Evolutionary conservation across 1,284 basidiomycete species (phyloP).

Genomic region (Rhodofomes roseus): DNA sequence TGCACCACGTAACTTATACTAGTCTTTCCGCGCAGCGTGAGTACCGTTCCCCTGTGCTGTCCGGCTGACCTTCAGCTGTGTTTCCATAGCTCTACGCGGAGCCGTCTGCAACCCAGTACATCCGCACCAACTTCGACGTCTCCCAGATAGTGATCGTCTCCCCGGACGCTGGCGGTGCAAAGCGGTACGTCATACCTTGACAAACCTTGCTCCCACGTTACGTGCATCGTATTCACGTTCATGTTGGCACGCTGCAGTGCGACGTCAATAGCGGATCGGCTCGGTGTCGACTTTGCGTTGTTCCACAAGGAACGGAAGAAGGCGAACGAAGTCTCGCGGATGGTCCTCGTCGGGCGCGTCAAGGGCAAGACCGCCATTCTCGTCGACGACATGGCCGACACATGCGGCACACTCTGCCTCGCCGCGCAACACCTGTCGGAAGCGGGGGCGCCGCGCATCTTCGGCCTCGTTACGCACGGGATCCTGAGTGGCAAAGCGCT

Average conservation of each 20-base stretch:
- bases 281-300: constrained; percentile 97
- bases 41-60: constrained; percentile 25
- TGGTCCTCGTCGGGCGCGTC: constrained; percentile 96
- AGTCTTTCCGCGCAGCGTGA: constrained; percentile 39
- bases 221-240: not conserved
- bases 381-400: constrained; percentile 99
- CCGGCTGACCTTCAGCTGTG: constrained; percentile 20
- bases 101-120: constrained; percentile 94
- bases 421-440: constrained; percentile 89
- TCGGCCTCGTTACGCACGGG: constrained; percentile 96
- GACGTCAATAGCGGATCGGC: constrained; percentile 94
- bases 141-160: constrained; percentile 94
- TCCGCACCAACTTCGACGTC: constrained; percentile 88
- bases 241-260: constrained; percentile 53
- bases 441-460: constrained; percentile 84
- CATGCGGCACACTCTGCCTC: constrained; percentile 94
- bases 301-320: constrained; percentile 99
- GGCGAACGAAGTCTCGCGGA: constrained; percentile 98
- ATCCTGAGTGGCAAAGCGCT: constrained; percentile 92
- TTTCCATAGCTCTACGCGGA: constrained; percentile 88
- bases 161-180: constrained; percentile 97
- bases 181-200: constrained; percentile 61
- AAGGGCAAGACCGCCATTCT: constrained; percentile 93
- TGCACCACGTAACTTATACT: constrained; percentile 13
- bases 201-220: not conserved